Evolutionary conservation across 177 flowering plant species (phyloP), one percentile per base, ranked within the genome.

Genomic region (Vitis hybrid): DNA sequence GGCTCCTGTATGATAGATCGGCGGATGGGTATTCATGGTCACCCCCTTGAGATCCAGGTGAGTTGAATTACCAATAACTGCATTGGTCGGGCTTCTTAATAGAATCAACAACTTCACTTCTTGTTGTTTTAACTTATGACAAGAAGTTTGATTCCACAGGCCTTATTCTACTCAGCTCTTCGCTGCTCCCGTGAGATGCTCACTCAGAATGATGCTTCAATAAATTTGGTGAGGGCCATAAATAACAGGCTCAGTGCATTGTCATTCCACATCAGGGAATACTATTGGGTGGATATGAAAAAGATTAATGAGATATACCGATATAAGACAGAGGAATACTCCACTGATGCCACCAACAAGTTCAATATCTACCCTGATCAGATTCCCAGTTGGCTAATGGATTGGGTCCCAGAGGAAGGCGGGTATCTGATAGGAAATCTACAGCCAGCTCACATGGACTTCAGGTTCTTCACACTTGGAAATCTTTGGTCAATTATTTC

Each of bases 321-420:
- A 19, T 94, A 94, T 65, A 92, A 94, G 78, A 94, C 99, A 21
- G 99, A 94, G 74, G 99, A 94, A 71, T 94, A 94, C 76, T 94
- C 98, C 6, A 79, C 81, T 46, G 91, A 94, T 60, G 98, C 98
- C 48, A 90, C 78, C 61, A 94, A 94, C 85, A 94, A 92, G 82
- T 94, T 94, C 84, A 94, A 94, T 65, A 94, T 94, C 56, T 94
- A 94, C 76, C 98, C 98, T 21, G 98, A 94, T 13, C 98, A 94
- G 78, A 91, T 94, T 67, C 97, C 98, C 69, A 24, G 70, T 19
- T 94, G 98, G 98, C 80, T 94, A 11, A 86, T 92, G 75, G 92
- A 94, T 57, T 94, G 98, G 98, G 72, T 91, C 74, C 97, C 97
- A 15, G 97, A 92, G 65, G 75, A 79, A 72, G 97, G 97, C 57